Evolutionary conservation across 2,329 filamentous ascomycete genomes (phyloP), one percentile per base, ranked within the genome.

Genomic region (Trichoderma sp.): DNA sequence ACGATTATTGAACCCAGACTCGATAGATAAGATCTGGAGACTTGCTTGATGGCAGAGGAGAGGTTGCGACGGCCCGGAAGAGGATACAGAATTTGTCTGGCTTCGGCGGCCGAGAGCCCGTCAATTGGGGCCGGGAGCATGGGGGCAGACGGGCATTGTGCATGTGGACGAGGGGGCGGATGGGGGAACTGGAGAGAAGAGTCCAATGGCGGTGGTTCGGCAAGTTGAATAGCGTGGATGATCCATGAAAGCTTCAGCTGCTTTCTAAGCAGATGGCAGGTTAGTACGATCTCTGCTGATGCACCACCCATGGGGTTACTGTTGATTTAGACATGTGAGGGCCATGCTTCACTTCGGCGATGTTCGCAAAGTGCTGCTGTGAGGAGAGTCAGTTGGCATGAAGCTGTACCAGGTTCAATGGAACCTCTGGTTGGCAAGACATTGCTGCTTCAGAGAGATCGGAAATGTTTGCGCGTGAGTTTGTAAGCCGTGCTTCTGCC

Each of bases 51-150:
- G 3, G 9, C 30, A 12, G 9, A 12, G 9, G 3, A 34, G 34
- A 39, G 9, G 21, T 15, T 45, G 58, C 58, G 58, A 54, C 48
- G 39, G 39, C n/a, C 58, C 58, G 58, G 12, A 39, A 14, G n/a
- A 54, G 48, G 30, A 3, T 15, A 39, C 5, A 1, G 15, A 30
- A 17, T 24, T 21, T 52, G 34, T 48, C 48, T 45, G 39, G 34
- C 51, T 44, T 62, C 48, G 58, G 52, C 24, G 30, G 34, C 58
- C 58, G 58, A 62, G 7, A 39, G 24, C 39, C 58, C 58, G 58
- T 44, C 7, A 21, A 3, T 44, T 61, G 17, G 17, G 45, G n/a
- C 39, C 45, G 45, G 57, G 15, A 5, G 34, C 34, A 39, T 39
- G 34, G 12, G 12, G 34, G 34, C 34, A 39, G 34, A 39, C 34